Conservation (phyloP, 306 rosid genomes). For the Prosopis cineraria region DNA sequence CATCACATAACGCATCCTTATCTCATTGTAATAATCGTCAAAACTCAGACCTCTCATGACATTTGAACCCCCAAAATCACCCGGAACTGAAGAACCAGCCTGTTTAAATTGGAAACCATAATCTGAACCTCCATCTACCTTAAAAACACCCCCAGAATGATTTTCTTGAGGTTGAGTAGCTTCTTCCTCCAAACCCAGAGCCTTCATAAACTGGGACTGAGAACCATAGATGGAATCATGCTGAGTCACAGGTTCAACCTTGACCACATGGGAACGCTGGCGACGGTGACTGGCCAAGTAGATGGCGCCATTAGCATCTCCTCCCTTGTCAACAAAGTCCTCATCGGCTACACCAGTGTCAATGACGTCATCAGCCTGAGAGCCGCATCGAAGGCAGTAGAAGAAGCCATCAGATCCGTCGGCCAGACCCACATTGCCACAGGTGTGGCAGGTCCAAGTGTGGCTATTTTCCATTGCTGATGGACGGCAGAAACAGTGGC, state of each 20-base stretch:
- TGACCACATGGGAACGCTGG: constrained; percentile 35
- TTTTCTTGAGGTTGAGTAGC: neutral
- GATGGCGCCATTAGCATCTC: constrained; percentile 42
- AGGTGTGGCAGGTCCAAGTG: constrained; percentile 50
- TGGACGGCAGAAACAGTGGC: neutral
- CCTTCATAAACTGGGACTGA: constrained; percentile 44
- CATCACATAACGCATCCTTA: constrained; percentile 69
- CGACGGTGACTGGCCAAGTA: constrained; percentile 63
- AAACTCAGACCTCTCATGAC: constrained; percentile 22
- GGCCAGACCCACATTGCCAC: constrained; percentile 48
- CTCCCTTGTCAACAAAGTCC: constrained; percentile 48
- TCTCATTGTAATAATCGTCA: constrained; percentile 61
- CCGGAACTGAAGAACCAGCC: constrained; percentile 50
- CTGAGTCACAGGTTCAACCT: constrained; percentile 60
- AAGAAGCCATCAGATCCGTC: constrained; percentile 68
- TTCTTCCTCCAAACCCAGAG: constrained; percentile 45
- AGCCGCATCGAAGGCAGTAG: constrained; percentile 64
- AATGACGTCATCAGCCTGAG: constrained; percentile 54
- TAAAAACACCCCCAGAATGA: neutral
- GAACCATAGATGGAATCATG: constrained; percentile 39
- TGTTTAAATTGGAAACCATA: constrained; percentile 26
- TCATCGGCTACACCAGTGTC: constrained; percentile 72
- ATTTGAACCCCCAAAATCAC: constrained; percentile 49
- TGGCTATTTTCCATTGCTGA: constrained; percentile 42
- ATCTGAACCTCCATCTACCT: constrained; percentile 33